Evolutionary conservation across 805 yeast species (phyloP), one percentile per base, ranked within the genome.

Genomic region (Crinitomyces ghanaensis): DNA sequence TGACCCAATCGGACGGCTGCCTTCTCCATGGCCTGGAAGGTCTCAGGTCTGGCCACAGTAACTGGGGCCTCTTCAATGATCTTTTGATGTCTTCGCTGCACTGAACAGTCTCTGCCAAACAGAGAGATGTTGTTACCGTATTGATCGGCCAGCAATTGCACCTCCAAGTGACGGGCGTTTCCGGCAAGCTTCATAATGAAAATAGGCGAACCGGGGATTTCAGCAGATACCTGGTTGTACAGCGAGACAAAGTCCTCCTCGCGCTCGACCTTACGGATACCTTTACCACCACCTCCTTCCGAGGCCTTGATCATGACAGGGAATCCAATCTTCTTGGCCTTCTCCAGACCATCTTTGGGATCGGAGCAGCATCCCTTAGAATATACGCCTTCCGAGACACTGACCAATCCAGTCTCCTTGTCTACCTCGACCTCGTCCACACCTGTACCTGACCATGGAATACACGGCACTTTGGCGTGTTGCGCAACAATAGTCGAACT

Each of bases 281-380:
- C 99, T 65, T 91, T 91, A 68, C 99, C 99, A 65, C 99, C 99
- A 62, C 99, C 99, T 68, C 99, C 99, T 74, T 91, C 99, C 38
- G 96, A 85, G 31, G 98, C 98, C 62, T 91, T 91, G 55, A 91
- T 77, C 99, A 91, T 91, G 35, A 91, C 94, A 20, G 99, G 99
- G 66, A 91, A 85, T 2, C 98, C 98, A 51, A 91, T 86, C 51
- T 70, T 57, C 49, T 68, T 72, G 39, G 98, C 98, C 56, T 80
- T 82, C 28, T 46, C 68, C 36, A 91, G 68, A 43, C 97, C 99
- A 50, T 88, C 94, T 50, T 78, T 91, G 31, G 97, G 85, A 26
- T 75, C 66, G 5, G 65, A 60, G 53, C 85, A 82, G 62, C 96
- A 88, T 47, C 98, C 98, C 60, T 81, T 66, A 43, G 77, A 72